These are phyloP conservation scores for Solanum tarijense DNA, from an alignment of 257 asterid genomes.

Conservation along the genomic window DNA sequence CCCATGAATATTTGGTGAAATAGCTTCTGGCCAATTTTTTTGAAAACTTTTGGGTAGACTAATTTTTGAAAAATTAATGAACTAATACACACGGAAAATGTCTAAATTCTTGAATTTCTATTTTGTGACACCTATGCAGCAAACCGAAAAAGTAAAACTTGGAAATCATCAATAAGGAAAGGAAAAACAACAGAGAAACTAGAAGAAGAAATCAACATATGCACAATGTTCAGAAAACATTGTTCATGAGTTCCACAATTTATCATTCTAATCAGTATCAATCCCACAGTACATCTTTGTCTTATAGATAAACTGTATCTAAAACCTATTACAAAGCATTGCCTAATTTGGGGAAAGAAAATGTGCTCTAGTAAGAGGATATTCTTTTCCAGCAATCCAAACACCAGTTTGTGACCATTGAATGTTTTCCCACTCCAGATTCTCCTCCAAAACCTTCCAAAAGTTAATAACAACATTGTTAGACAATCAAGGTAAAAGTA, in stretches of 20 bases:
- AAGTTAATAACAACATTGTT: neutral
- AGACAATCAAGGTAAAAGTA: neutral
- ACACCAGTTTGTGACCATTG: constrained; percentile 85
- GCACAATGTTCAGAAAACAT: neutral
- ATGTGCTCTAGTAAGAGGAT: constrained; percentile 79
- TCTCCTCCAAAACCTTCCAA: constrained; percentile 71
- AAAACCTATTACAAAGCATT: neutral
- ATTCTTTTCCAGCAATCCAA: constrained; percentile 68
- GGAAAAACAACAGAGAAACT: neutral
- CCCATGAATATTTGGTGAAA: neutral
- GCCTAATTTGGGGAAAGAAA: constrained; percentile 56
- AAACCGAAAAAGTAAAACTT: neutral
- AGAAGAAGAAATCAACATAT: neutral
- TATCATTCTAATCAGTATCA: neutral
- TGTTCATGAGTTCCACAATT: neutral
- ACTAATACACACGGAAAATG: neutral
- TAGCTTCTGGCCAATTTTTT: neutral
- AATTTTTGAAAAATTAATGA: neutral
- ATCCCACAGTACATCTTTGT: neutral
- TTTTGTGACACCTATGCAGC: neutral
- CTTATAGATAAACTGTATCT: neutral
- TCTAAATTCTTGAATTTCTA: neutral
- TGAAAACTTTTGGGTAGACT: neutral
- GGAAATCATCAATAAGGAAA: neutral
- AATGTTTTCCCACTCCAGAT: constrained; percentile 86